phyloP scores from a whole-genome alignment of 1,139 yeast species.

The Debaryomyces sp. region DNA sequence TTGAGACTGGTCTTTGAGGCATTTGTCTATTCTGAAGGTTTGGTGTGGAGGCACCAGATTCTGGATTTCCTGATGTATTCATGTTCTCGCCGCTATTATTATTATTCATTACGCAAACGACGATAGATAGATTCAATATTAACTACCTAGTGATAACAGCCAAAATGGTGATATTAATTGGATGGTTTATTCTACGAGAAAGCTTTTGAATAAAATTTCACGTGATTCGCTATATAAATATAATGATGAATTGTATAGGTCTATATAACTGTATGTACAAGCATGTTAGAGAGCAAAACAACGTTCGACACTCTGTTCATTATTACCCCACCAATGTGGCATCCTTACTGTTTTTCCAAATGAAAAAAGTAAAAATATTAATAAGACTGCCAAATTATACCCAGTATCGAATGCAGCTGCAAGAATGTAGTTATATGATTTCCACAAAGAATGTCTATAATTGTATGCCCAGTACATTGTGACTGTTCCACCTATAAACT shows the following conservation, averaged over 20 bases:
- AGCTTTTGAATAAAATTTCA: not conserved
- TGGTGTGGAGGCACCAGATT: constrained; percentile 1
- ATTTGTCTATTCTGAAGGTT: constrained; percentile 8
- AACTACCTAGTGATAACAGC: not conserved
- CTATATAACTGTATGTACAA: not conserved
- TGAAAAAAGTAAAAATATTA: constrained; percentile 40
- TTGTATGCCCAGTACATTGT: constrained; percentile 48
- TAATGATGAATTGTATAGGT: not conserved
- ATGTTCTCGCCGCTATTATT: constrained; percentile 6
- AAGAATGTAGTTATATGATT: constrained; percentile 45
- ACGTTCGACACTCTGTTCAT: constrained; percentile 41
- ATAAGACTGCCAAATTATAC: constrained; percentile 41
- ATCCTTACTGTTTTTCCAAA: constrained; percentile 31
- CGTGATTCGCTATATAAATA: not conserved
- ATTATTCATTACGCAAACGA: constrained; percentile 3
- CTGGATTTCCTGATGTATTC: constrained; percentile 3
- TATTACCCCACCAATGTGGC: constrained; percentile 56
- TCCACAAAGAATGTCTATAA: constrained; percentile 41
- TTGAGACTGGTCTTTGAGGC: constrained; percentile 25
- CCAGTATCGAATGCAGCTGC: constrained; percentile 58
- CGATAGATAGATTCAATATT: not conserved
- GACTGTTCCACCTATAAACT: constrained; percentile 48
- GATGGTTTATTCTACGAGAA: not conserved
- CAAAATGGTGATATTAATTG: not conserved
- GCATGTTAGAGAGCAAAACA: constrained; percentile 32